These are phyloP conservation scores for Gomphus bonarii DNA, from an alignment of 1,284 basidiomycete species.

Conservation along the genomic window DNA sequence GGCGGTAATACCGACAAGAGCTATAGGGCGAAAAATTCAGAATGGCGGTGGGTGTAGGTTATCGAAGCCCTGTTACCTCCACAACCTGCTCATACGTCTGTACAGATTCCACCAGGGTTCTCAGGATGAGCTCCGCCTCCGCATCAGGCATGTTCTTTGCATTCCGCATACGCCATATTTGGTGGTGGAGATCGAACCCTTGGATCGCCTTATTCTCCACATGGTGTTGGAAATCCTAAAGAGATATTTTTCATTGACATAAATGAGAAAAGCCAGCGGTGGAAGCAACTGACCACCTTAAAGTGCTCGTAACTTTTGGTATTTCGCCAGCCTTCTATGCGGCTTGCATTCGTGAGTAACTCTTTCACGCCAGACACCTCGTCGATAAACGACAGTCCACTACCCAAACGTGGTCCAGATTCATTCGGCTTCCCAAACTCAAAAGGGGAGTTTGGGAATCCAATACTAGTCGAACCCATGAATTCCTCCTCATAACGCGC, in stretches of 20 bases:
- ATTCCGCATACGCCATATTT: conserved; percentile 57
- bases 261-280: background rate
- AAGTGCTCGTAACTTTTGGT: conserved; percentile 58
- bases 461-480: conserved; percentile 54
- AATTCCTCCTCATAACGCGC: conserved; percentile 72
- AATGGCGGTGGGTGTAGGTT: background rate
- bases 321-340: conserved; percentile 74
- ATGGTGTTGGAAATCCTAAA: conserved; percentile 45
- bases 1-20: conserved; percentile 70
- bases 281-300: conserved; percentile 35
- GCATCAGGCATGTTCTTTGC: conserved; percentile 46
- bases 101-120: conserved; percentile 57
- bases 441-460: conserved; percentile 42
- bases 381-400: conserved; percentile 60
- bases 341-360: conserved; percentile 51
- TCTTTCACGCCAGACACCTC: conserved; percentile 50
- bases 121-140: conserved; percentile 72
- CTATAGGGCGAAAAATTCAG: conserved; percentile 30
- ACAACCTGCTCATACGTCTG: conserved; percentile 80
- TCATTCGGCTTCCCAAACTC: conserved; percentile 22
- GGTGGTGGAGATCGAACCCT: conserved; percentile 64
- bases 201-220: conserved; percentile 38
- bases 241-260: background rate
- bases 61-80: conserved; percentile 50
- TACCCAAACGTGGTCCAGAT: conserved; percentile 41